A percentile compares a stretch with the other conserved stretches of the same genome.
Conservation (phyloP, 371 early-diverging fungal genomes). For the Umbelopsis sp. region DNA sequence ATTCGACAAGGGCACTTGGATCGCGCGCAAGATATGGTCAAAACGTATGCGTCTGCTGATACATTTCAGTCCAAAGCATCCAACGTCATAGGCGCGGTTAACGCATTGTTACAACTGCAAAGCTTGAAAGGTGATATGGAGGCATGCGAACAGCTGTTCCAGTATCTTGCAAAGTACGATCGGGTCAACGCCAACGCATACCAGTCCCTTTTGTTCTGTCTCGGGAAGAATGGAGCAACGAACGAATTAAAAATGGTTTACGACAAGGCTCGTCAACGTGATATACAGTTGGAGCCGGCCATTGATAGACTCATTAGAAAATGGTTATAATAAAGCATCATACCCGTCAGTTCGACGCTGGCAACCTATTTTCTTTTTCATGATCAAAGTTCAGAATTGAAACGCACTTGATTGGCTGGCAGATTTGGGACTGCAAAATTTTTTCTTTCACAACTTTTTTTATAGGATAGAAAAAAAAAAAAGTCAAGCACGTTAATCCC, state of each 20-base stretch:
- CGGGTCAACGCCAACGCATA: background rate
- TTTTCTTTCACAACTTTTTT: background rate
- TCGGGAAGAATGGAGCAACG: background rate
- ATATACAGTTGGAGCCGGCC: background rate
- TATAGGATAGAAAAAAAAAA: background rate
- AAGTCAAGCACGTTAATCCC: conserved; percentile 1
- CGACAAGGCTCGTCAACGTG: background rate
- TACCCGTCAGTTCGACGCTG: background rate
- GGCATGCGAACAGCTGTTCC: conserved; percentile 3
- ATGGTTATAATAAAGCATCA: background rate
- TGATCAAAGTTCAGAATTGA: background rate
- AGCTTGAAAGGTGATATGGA: conserved; percentile 1
- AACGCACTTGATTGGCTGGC: background rate
- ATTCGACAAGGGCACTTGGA: conserved; percentile 5
- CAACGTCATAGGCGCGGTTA: conserved; percentile 6
- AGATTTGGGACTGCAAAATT: conserved; percentile 13
- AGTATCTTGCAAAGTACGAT: background rate
- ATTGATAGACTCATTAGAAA: conserved; percentile 9
- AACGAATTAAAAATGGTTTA: background rate
- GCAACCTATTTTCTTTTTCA: background rate
- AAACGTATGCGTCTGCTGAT: background rate
- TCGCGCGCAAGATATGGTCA: background rate
- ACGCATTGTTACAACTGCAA: background rate
- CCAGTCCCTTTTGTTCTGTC: conserved; percentile 17
- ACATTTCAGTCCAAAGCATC: background rate